Conservation (phyloP, 139 green algal genomes). For the Deuterostichococcus epilithicus region DNA sequence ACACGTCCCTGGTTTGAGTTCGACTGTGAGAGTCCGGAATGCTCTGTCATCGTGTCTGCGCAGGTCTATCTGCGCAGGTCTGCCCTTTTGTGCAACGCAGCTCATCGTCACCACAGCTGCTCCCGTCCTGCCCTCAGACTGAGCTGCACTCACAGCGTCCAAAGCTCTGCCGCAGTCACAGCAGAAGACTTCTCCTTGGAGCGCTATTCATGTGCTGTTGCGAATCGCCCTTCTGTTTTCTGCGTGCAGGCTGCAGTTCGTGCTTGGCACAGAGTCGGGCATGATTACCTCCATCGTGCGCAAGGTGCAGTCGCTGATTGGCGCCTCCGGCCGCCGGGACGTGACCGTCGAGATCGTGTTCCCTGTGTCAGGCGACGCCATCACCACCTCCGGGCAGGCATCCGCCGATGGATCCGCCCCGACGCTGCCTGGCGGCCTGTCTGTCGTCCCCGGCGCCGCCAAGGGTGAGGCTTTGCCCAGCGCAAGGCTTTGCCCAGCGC, state of each 20-base stretch:
- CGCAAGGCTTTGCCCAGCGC: no score
- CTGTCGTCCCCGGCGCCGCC: slow-evolving; percentile 59
- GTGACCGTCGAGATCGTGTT: slow-evolving; percentile 97
- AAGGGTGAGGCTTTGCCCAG: background rate
- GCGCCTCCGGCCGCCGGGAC: slow-evolving; percentile 36
- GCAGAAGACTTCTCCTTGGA: no score
- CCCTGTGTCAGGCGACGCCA: slow-evolving; percentile 78
- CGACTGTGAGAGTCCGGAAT: no score
- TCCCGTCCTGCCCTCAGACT: no score
- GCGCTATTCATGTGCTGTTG: no score
- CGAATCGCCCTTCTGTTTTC: background rate
- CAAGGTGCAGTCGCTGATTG: slow-evolving; percentile 71
- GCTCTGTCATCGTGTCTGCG: no score
- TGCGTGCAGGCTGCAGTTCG: slow-evolving; percentile 68
- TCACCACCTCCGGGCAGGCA: slow-evolving; percentile 52
- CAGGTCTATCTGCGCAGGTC: no score
- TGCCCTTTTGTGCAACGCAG: no score
- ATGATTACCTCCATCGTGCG: slow-evolving; percentile 98
- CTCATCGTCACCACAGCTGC: no score
- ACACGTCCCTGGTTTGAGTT: no score
- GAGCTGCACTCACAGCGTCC: no score
- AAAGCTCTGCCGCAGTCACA: no score
- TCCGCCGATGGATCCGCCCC: background rate
- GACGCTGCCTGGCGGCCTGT: slow-evolving; percentile 58
- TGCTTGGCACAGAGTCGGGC: slow-evolving; percentile 95